Percentiles rank a stretch among this genome's conserved stretches.
These are phyloP conservation scores for Cladosporium oxysporum DNA, from an alignment of 2,329 filamentous ascomycete species.

Conservation along the genomic window DNA sequence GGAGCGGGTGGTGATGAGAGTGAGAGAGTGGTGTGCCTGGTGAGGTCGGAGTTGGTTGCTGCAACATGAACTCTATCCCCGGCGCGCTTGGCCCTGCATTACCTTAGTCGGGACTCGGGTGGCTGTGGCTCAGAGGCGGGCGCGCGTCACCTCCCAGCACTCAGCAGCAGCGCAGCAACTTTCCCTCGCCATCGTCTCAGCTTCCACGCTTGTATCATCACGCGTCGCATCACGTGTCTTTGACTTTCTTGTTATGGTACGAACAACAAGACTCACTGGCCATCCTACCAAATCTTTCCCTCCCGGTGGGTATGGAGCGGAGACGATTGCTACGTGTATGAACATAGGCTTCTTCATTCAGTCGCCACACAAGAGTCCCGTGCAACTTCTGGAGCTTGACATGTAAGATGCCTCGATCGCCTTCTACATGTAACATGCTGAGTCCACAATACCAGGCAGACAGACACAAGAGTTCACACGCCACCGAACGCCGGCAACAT, in stretches of 20 bases:
- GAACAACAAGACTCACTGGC: not conserved
- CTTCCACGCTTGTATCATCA: not conserved
- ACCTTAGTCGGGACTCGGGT: not conserved
- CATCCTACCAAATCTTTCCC: not conserved
- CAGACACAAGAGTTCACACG: no score
- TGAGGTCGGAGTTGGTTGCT: constrained; percentile 5
- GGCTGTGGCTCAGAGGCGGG: not conserved
- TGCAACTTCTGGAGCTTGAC: not conserved
- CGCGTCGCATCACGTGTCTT: not conserved
- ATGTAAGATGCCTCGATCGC: not conserved
- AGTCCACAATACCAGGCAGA: no score
- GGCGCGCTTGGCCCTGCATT: constrained; percentile 2
- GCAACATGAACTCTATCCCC: constrained; percentile 4
- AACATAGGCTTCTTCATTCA: no score
- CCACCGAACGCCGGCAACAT: no score
- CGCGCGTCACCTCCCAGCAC: not conserved
- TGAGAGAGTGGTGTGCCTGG: not conserved
- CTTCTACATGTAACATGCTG: not conserved
- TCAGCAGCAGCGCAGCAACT: not conserved
- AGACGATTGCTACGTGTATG: not conserved
- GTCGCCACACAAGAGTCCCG: not conserved
- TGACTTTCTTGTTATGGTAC: not conserved
- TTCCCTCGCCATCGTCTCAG: not conserved
- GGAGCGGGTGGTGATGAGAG: not conserved
- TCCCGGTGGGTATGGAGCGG: not conserved